Base-by-base conservation (phyloP, 2,329 filamentous ascomycete species). In the Drechslerella dactyloides region DNA sequence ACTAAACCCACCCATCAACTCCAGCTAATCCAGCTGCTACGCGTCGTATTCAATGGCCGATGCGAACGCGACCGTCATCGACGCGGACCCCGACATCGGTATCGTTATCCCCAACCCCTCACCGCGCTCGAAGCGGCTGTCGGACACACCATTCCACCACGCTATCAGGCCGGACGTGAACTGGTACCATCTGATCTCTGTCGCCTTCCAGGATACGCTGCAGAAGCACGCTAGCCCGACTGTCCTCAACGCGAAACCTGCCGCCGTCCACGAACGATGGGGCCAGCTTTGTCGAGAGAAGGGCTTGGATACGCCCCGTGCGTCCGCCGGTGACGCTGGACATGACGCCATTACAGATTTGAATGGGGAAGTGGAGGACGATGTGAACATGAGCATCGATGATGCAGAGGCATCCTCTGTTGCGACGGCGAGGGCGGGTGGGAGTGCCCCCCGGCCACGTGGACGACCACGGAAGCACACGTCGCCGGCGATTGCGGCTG, bases 141-240 rank as follows among this genome's bases (percentile, higher is more conserved):
- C 59, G 2, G 13, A 27, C n/a, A 54, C 59, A 42, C 54, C 59
- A 8, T 59, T 70, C 48, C 66, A 70, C 19, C 46, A 51, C 4
- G 6, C 21, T 15, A 7, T 7, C 46, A 23, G 53, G 10, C 57
- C 44, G 7, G 53, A 57, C 21, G 2, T 59, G 19, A 24, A 53
- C 48, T 70, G 66, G 66, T 64, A 60, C 27, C 66, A 70, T 19
- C 51, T 70, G 23, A 70, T 70, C 35, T 70, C 66, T 19, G 66
- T 70, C 54, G 66, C 66, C 51, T 64, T 64, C 44, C 40, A 52
- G 21, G 52, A 64, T 19, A 58, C 53, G 15, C 61, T 70, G 53
- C 37, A 42, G 30, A 46, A 59, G 53, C 63, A 27, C 59, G 59
- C 23, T 59, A 42, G 63, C 37, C 58, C 66, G 37, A 48, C 40